A percentile compares a stretch with the other conserved stretches of the same genome.
Evolutionary conservation across 257 asterid species (phyloP).

Genomic region (Vinca minor): DNA sequence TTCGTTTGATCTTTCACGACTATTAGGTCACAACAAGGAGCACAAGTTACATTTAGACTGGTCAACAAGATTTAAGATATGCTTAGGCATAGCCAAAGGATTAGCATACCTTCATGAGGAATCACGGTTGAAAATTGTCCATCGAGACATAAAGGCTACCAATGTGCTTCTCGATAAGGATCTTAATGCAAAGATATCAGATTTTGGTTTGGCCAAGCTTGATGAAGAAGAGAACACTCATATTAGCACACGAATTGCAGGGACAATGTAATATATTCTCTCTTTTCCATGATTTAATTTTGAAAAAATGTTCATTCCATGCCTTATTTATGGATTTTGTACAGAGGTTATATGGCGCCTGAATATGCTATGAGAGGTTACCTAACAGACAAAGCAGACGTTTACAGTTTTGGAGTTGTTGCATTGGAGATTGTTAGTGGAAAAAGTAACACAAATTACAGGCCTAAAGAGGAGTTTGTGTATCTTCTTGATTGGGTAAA

Average conservation of each 20-base stretch:
- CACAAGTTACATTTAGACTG: slow-evolving; percentile 33
- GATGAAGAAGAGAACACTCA: slow-evolving; percentile 45
- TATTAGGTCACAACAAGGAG: slow-evolving; percentile 22
- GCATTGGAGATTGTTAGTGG: slow-evolving; percentile 41
- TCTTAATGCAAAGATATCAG: slow-evolving; percentile 40
- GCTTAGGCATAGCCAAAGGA: slow-evolving; percentile 36
- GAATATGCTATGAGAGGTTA: slow-evolving; percentile 49
- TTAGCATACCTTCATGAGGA: slow-evolving; percentile 43
- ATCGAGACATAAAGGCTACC: slow-evolving; percentile 37
- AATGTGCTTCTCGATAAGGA: slow-evolving; percentile 40
- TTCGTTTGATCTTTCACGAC: neutral
- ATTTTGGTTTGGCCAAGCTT: slow-evolving; percentile 42
- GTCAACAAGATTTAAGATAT: slow-evolving; percentile 33
- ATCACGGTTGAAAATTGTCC: slow-evolving; percentile 39
- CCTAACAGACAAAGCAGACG: slow-evolving; percentile 44
- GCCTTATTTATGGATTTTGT: no score
- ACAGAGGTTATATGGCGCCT: slow-evolving; percentile 44
- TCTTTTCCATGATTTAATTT: no score
- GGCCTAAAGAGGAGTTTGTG: slow-evolving; percentile 45
- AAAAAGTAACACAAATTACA: slow-evolving; percentile 41
- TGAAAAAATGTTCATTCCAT: no score
- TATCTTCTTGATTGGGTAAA: slow-evolving; percentile 49
- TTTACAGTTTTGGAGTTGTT: slow-evolving; percentile 41
- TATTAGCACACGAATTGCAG: slow-evolving; percentile 45
- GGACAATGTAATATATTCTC: slow-evolving; percentile 32